Evolutionary conservation across 2,329 filamentous ascomycete species (phyloP), one percentile per base, ranked within the genome.

Genomic region (Colletotrichum gigasporum): DNA sequence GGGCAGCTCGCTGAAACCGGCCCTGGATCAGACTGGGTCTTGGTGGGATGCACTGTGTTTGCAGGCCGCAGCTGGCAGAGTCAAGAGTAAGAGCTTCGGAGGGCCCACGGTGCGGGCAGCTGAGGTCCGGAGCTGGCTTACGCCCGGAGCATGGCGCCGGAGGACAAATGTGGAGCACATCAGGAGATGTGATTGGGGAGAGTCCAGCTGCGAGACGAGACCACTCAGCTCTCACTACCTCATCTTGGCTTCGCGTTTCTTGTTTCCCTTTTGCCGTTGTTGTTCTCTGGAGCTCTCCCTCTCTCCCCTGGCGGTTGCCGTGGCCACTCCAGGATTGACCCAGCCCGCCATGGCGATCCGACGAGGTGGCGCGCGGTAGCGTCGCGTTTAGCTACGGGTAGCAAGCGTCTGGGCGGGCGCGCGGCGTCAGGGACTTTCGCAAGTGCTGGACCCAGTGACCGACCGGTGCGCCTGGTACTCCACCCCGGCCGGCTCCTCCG

Each of bases 391-490:
- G 56, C 37, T n/a, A 37, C 26, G 26, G n/a, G 50, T n/a, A 45
- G 16, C 42, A 24, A 20, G 50, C 32, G 61, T 44, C 56, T 60
- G 61, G 61, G 61, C 61, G 55, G 41, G 30, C 55, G 61, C 56
- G 61, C 56, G 55, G 61, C 61, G 61, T 32, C 55, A 64, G 61
- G 61, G 37, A 54, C n/a, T n/a, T n/a, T n/a, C n/a, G n/a, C n/a
- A n/a, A n/a, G n/a, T n/a, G n/a, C n/a, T n/a, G n/a, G n/a, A n/a
- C n/a, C n/a, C n/a, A n/a, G n/a, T n/a, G n/a, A n/a, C n/a, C n/a
- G n/a, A n/a, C 61, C 61, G 56, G 42, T 39, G 57, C 48, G n/a
- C 35, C 35, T n/a, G n/a, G n/a, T n/a, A n/a, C n/a, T n/a, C n/a
- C 30, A 24, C 39, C 28, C 16, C 30, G 18, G n/a, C 41, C 41